A percentile compares a stretch with the other conserved stretches of the same genome.
These are phyloP conservation scores for Aspergillus felis DNA, from an alignment of 2,329 filamentous ascomycete genomes.

Conservation along the genomic window DNA sequence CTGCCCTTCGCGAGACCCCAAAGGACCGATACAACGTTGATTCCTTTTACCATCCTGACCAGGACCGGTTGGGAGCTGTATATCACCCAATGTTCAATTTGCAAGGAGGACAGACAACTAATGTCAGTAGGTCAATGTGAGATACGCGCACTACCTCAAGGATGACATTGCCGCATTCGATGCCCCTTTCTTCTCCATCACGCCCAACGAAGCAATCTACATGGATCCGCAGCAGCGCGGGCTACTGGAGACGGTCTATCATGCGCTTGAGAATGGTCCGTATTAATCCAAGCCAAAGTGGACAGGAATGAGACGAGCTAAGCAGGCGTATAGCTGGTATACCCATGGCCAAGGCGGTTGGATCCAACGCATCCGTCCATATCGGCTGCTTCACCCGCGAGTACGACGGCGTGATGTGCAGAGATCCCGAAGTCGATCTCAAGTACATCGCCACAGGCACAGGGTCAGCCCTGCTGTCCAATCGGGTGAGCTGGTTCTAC, in stretches of 20 bases:
- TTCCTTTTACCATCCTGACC: no score
- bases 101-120: no score
- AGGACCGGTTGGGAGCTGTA: no score
- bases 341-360: slow-evolving; percentile 22
- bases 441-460: slow-evolving; percentile 22
- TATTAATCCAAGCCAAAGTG: no score
- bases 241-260: slow-evolving; percentile 26
- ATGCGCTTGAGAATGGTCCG: slow-evolving; percentile 24
- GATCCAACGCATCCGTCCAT: slow-evolving; percentile 32
- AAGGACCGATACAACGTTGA: no score
- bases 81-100: no score
- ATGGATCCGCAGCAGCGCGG: slow-evolving; percentile 33
- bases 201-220: slow-evolving; percentile 18
- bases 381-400: slow-evolving; percentile 28
- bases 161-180: slow-evolving; percentile 29
- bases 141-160: no score
- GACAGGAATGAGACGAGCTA: no score
- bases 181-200: slow-evolving; percentile 29
- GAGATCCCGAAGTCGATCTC: slow-evolving; percentile 14
- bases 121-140: no score
- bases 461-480: slow-evolving; percentile 25
- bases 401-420: slow-evolving; percentile 20
- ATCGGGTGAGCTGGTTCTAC: slow-evolving; percentile 25
- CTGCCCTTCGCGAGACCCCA: no score
- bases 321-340: no score